A percentile compares a stretch with the other conserved stretches of the same genome.
phyloP scores from a whole-genome alignment of 2,329 filamentous ascomycete genomes.

The Tolypocladium cylindrosporum region DNA sequence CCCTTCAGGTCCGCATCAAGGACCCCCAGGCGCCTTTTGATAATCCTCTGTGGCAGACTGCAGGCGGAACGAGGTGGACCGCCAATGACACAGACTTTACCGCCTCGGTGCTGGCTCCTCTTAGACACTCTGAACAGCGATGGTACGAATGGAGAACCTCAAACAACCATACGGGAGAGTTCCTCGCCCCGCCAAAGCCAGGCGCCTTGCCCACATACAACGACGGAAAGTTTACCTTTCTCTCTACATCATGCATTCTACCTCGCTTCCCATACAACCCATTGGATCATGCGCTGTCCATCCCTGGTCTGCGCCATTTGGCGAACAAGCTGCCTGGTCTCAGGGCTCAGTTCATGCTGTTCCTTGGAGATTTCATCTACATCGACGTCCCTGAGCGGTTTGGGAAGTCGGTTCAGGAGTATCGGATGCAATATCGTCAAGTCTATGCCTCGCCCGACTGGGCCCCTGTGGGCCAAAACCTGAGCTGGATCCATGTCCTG shows the following conservation, averaged over 20 bases:
- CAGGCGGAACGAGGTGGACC: constrained; percentile 55
- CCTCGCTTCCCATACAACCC: constrained; percentile 83
- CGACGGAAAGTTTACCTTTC: constrained; percentile 72
- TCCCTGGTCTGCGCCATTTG: constrained; percentile 71
- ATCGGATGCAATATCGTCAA: constrained; percentile 84
- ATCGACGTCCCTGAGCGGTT: constrained; percentile 78
- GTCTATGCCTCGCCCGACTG: constrained; percentile 96
- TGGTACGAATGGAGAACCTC: constrained; percentile 78
- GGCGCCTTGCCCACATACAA: constrained; percentile 52
- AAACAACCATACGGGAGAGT: constrained; percentile 76
- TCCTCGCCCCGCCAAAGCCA: constrained; percentile 63
- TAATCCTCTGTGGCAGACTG: constrained; percentile 54
- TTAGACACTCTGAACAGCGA: constrained; percentile 56
- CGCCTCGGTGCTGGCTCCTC: constrained; percentile 53
- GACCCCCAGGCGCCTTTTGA: constrained; percentile 41
- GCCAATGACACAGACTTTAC: constrained; percentile 78
- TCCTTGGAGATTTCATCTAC: constrained; percentile 82
- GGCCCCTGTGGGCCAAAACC: constrained; percentile 59
- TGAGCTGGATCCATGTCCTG: constrained; percentile 96
- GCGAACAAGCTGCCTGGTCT: constrained; percentile 62
- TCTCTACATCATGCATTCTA: constrained; percentile 89
- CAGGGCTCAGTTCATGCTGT: constrained; percentile 69
- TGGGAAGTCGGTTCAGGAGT: constrained; percentile 62
- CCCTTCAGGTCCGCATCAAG: constrained; percentile 53
- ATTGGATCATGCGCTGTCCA: constrained; percentile 69